Evolutionary conservation across 169 alveolate species (phyloP), one percentile per base, ranked within the genome.

Genomic region (Miamiensis avidus): DNA sequence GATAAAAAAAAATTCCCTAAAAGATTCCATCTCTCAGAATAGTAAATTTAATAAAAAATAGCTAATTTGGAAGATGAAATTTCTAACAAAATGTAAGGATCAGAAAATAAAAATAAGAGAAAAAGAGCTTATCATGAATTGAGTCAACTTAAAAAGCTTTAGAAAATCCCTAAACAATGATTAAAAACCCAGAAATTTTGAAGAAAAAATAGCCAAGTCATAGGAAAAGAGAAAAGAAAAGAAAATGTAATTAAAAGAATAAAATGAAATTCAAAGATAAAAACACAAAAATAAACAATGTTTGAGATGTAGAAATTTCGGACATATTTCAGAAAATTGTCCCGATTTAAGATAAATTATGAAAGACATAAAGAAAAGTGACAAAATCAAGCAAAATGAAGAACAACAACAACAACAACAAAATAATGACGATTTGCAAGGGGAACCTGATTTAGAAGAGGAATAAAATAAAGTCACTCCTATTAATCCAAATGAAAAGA

Each of bases 311-410:
- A 91, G 89, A 82, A 84, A 91, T 64, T 72, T 89, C 25, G 95
- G 95, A 0, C 95, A 91, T 78, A 69, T 86, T n/a, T 89, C 88
- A 0, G 88, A 83, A 73, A 85, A 91, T 86, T 91, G 95, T 75
- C 91, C 93, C n/a, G n/a, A n/a, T 31, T 84, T 79, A 75, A 85
- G 28, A 69, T 31, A 30, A 69, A 72, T 25, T 25, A 69, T 29
- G 0, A 82, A 82, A 74, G 82, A 49, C 4, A 49, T 20, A 11
- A 11, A 49, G 20, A 49, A 49, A 49, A 11, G 4, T 20, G 69
- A 49, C 4, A 49, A 49, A 11, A 49, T 11, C 4, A 11, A 49
- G 20, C 4, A 49, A 11, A 49, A 49, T 49, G 69, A 49, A 49
- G 69, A 49, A 11, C 20, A 49, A 49, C 4, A 49, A 11, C 26